Base-by-base conservation (phyloP, 805 yeast species). In the Barnettozyma wickerhamii region DNA sequence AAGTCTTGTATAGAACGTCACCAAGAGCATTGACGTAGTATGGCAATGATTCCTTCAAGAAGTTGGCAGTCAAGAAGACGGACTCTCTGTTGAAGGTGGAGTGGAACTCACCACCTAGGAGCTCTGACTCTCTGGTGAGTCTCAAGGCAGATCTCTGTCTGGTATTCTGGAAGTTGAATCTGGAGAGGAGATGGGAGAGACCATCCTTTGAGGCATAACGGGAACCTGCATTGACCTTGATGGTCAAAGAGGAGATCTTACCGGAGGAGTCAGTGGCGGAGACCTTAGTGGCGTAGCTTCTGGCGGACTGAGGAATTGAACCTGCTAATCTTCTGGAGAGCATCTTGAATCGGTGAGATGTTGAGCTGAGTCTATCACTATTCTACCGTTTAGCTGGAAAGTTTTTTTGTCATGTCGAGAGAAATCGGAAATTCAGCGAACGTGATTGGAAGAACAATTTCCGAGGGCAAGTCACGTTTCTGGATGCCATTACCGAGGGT, bases 101-200 rank as follows among this genome's bases (percentile, higher is more conserved):
- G 37, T 74, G 60, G 65, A 88, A 77, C 46, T 66, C 67, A 62
- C 96, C 98, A 53, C 99, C 98, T 51, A 91, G 74, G 51, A 93
- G 77, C 71, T 91, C 99, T 38, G 90, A 71, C 71, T 93, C 99
- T 69, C 99, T 85, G 60, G 89, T 84, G 59, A 90, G 74, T 72
- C 98, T 85, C 62, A 93, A 75, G 19, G 93, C 96, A 15, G 96
- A 84, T 65, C 88, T 87, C 55, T 78, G 64, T 47, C 73, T 72
- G 42, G 96, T 88, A 74, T 84, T 82, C 62, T 84, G 78, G 73
- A 84, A 93, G 56, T 82, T 83, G 65, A 79, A 89, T 65, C 88
- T 78, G 58, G 91, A 77, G 58, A 90, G 74, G 50, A 89, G 68
- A 66, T 91, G 97, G 33, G 97, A 74, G 52, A 84, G 68, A 68